Percentiles rank a stretch among this genome's conserved stretches.
These are phyloP conservation scores for Penicillium janthinellum DNA, from an alignment of 2,329 filamentous ascomycete genomes.

Conservation along the genomic window DNA sequence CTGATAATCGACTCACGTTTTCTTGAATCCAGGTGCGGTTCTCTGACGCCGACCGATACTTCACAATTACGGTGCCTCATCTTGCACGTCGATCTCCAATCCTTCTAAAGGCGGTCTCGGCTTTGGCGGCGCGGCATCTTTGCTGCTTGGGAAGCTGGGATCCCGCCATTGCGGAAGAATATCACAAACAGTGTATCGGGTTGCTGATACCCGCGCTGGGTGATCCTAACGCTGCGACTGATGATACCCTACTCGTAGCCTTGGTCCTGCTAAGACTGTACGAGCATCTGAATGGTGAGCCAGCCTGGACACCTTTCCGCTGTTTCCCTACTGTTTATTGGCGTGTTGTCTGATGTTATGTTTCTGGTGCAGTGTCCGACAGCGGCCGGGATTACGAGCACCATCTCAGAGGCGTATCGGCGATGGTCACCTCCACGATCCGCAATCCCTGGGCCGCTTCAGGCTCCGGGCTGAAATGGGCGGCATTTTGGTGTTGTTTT, in stretches of 20 bases:
- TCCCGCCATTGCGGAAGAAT: not conserved
- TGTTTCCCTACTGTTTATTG: not conserved
- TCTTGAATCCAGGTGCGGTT: not conserved
- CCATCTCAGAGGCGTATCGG: not conserved
- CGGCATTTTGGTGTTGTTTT: not conserved
- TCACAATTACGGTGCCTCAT: not conserved
- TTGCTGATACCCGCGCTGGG: not conserved
- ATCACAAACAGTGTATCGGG: not conserved
- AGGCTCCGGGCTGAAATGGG: not conserved
- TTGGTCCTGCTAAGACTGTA: not conserved
- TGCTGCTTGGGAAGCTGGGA: not conserved
- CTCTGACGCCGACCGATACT: not conserved
- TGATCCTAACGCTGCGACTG: not conserved
- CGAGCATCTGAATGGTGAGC: not conserved
- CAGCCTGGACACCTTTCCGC: not conserved
- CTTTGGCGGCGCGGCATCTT: not conserved
- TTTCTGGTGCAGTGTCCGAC: not conserved
- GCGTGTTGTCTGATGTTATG: not conserved
- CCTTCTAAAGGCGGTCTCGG: not conserved
- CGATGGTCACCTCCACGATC: not conserved
- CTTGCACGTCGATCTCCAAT: not conserved
- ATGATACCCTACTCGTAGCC: not conserved
- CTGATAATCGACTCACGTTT: not conserved
- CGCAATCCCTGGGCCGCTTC: not conserved
- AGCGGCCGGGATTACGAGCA: not conserved